phyloP scores from a whole-genome alignment of 2,329 filamentous ascomycete genomes.

The Ceratocystiopsis sp. region DNA sequence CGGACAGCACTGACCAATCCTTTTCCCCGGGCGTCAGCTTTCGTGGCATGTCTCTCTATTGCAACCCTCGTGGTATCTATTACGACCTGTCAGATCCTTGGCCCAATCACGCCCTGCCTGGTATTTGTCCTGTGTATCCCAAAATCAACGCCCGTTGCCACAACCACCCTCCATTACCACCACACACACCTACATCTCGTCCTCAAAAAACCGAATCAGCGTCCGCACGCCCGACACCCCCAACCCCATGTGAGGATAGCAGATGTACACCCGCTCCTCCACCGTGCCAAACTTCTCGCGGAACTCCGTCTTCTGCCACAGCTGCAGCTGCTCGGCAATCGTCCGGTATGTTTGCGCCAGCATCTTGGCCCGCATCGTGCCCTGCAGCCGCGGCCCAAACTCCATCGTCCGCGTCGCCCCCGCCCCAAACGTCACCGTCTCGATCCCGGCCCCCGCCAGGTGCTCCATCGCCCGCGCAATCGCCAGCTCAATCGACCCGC shows the following conservation, averaged over 20 bases:
- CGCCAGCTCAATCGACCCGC: constrained; percentile 70
- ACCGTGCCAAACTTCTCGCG: constrained; percentile 74
- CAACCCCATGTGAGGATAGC: constrained; percentile 73
- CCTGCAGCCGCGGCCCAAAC: constrained; percentile 66
- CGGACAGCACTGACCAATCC: too few species aligned
- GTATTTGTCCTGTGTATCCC: too few species aligned
- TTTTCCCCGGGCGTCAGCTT: too few species aligned
- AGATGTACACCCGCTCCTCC: constrained; percentile 76
- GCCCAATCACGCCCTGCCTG: too few species aligned
- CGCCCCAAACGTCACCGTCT: constrained; percentile 69
- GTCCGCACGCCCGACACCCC: constrained; percentile 68
- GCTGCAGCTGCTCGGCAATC: constrained; percentile 63
- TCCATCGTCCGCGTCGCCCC: constrained; percentile 60
- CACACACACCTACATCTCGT: constrained; percentile 16
- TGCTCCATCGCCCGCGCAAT: constrained; percentile 50
- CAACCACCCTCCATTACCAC: too few species aligned
- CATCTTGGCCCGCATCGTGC: constrained; percentile 64
- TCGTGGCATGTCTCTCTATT: too few species aligned
- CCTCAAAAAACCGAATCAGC: constrained; percentile 83
- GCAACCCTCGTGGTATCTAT: too few species aligned
- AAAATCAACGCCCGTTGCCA: too few species aligned
- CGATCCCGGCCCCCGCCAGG: constrained; percentile 37
- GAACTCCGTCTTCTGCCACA: constrained; percentile 77
- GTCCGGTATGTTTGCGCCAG: constrained; percentile 69
- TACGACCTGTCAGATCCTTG: too few species aligned